Conservation (phyloP, 2,329 filamentous ascomycete genomes). For the Gnomoniopsis sp. region DNA sequence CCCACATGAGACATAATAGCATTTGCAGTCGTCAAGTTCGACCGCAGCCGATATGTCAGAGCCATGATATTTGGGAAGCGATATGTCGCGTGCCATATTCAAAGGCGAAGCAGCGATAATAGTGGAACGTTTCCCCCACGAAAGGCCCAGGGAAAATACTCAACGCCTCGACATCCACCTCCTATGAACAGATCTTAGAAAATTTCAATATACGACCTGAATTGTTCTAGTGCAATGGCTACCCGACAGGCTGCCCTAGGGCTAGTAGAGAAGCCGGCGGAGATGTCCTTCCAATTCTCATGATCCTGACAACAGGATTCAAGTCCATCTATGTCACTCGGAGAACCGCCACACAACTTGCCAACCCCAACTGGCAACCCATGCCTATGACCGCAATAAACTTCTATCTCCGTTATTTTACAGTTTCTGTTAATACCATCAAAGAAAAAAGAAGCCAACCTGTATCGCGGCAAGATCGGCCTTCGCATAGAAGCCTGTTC, state of each 20-base stretch:
- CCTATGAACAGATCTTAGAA: too few relatives aligned
- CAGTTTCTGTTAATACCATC: neutral
- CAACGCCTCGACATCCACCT: too few relatives aligned
- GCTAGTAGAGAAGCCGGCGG: constrained; percentile 1
- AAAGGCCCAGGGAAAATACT: too few relatives aligned
- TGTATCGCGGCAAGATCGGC: neutral
- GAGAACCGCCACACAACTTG: constrained; percentile 1
- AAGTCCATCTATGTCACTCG: constrained; percentile 2
- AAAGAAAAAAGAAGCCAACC: neutral
- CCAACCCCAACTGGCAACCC: constrained; percentile 15
- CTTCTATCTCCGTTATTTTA: neutral
- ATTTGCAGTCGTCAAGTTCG: too few relatives aligned
- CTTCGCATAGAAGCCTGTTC: neutral
- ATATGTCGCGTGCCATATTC: too few relatives aligned
- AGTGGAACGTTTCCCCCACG: too few relatives aligned
- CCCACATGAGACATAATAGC: too few relatives aligned
- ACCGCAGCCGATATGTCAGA: too few relatives aligned
- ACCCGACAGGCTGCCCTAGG: neutral
- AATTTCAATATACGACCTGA: neutral
- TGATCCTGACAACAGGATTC: constrained; percentile 1
- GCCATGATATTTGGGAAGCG: too few relatives aligned
- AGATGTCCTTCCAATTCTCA: constrained; percentile 7
- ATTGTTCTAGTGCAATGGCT: neutral
- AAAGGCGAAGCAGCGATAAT: too few relatives aligned
- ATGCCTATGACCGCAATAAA: constrained; percentile 1